Evolutionary conservation across 1,284 basidiomycete genomes (phyloP).

Genomic region (Austroboletus rostrupii): DNA sequence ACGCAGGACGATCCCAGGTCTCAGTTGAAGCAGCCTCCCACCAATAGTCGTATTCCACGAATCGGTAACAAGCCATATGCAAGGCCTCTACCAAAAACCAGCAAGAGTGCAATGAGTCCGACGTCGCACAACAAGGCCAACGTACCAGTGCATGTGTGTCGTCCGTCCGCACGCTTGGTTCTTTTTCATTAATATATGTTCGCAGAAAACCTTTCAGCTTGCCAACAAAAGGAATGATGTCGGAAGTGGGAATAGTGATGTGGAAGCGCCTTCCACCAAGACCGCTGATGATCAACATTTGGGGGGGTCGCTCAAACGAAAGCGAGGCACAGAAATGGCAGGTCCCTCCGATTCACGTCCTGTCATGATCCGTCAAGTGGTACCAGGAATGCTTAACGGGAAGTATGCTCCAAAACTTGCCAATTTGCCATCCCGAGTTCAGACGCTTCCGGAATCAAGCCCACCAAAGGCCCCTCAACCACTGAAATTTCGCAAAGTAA

Average conservation of each 20-base stretch:
- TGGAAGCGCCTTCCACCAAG: slow-evolving; percentile 22
- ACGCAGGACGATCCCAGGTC: slow-evolving; percentile 36
- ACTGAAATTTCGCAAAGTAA: slow-evolving; percentile 34
- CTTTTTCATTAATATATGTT: slow-evolving; percentile 3
- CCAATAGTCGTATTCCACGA: slow-evolving; percentile 64
- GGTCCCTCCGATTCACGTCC: slow-evolving; percentile 25
- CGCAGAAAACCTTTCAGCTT: slow-evolving; percentile 10
- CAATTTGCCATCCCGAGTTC: slow-evolving; percentile 13
- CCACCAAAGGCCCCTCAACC: slow-evolving; percentile 22
- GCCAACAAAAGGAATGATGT: slow-evolving; percentile 18
- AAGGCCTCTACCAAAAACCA: slow-evolving; percentile 32
- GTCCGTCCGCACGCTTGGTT: neutral
- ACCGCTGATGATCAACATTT: slow-evolving; percentile 9
- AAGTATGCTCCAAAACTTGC: slow-evolving; percentile 27
- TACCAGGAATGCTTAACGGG: slow-evolving; percentile 33
- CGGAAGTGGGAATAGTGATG: slow-evolving; percentile 21
- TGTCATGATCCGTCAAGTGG: slow-evolving; percentile 33
- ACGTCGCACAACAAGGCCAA: neutral
- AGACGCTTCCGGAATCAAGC: slow-evolving; percentile 11
- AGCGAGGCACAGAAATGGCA: slow-evolving; percentile 33
- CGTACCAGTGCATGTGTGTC: slow-evolving; percentile 17
- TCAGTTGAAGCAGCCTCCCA: slow-evolving; percentile 48
- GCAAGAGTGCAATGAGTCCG: slow-evolving; percentile 2
- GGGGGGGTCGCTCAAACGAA: slow-evolving; percentile 37
- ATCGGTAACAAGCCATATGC: slow-evolving; percentile 65